Evolutionary conservation across 192 early-diverging fungal species (phyloP), one percentile per base, ranked within the genome.

Genomic region (Fimicolochytrium jonesii): DNA sequence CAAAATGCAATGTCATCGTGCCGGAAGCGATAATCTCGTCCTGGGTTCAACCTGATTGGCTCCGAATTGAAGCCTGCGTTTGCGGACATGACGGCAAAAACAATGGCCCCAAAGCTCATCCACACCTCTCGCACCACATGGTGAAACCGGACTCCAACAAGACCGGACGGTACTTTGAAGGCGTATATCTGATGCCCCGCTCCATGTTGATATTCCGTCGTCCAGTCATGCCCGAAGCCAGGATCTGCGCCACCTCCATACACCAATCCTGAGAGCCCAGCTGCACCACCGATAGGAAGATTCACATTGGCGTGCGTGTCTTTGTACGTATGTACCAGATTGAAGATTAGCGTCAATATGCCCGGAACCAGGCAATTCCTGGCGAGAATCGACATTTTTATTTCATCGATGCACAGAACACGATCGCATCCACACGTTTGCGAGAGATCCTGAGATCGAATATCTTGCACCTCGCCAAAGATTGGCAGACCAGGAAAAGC

Each of bases 381-480:
- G 4, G 79, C 76, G 31, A 81, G 39, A 42, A 81, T 59, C 0
- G 71, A 44, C 71, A 77, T 72, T 55, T 74, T 81, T 35, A 81
- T 22, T 49, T 76, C 74, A 44, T 81, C 79, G 39, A 75, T 55
- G 62, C 75, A 75, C 17, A 81, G 61, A 9, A 74, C 61, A n/a
- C 76, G 55, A 54, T 81, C 76, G 51, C 67, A 66, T 17, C 79
- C 79, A 37, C 79, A 81, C 22, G 68, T 62, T 26, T 22, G 15
- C 22, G 73, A 68, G 4, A 81, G 54, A 29, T 81, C 79, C 42
- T 73, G 54, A 18, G 70, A 70, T 5, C 73, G 56, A 47, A 68
- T 72, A 53, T 81, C 79, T 28, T 71, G 70, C 17, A 81, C 74
- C 48, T 81, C 65, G 10, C 61, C 66, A 62, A 81, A 68, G 54